These are phyloP conservation scores for Paramarasmius palmivorus DNA, from an alignment of 1,284 basidiomycete species.

Conservation along the genomic window DNA sequence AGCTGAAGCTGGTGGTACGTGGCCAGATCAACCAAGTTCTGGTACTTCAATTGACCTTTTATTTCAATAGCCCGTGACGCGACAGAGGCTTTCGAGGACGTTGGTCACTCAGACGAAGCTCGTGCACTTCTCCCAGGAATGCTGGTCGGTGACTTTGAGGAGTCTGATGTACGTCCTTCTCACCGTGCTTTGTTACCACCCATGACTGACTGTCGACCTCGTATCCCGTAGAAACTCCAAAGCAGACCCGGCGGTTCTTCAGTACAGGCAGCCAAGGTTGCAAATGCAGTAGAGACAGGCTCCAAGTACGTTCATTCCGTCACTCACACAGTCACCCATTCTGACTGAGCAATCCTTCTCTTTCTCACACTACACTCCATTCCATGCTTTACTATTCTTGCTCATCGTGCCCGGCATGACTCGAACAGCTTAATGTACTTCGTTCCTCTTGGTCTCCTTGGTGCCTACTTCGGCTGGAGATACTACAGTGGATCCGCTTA, in stretches of 20 bases:
- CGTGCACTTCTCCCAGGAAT: conserved; percentile 82
- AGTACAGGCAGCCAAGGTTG: conserved; percentile 43
- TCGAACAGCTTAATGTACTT: conserved; percentile 77
- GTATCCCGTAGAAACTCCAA: conserved; percentile 43
- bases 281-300: conserved; percentile 58
- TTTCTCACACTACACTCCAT: conserved; percentile 5
- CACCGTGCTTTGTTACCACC: conserved; percentile 3
- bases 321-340: neutral
- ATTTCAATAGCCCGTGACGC: conserved; percentile 77
- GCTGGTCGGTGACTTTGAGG: conserved; percentile 80
- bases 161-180: conserved; percentile 55
- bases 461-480: conserved; percentile 82
- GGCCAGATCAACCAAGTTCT: conserved; percentile 7
- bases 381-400: conserved; percentile 13
- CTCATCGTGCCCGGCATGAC: too few relatives aligned
- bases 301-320: conserved; percentile 59
- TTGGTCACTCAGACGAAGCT: conserved; percentile 98
- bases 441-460: conserved; percentile 71
- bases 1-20: conserved; percentile 84
- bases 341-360: conserved; percentile 6
- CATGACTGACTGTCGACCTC: too few relatives aligned
- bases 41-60: neutral
- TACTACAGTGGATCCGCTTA: conserved; percentile 57
- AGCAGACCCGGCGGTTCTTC: conserved; percentile 49
- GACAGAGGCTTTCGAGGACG: conserved; percentile 98